Percentiles rank a stretch among this genome's conserved stretches.
Evolutionary conservation across 768 basidiomycete species (phyloP).

Genomic region (Hericium alpestre): DNA sequence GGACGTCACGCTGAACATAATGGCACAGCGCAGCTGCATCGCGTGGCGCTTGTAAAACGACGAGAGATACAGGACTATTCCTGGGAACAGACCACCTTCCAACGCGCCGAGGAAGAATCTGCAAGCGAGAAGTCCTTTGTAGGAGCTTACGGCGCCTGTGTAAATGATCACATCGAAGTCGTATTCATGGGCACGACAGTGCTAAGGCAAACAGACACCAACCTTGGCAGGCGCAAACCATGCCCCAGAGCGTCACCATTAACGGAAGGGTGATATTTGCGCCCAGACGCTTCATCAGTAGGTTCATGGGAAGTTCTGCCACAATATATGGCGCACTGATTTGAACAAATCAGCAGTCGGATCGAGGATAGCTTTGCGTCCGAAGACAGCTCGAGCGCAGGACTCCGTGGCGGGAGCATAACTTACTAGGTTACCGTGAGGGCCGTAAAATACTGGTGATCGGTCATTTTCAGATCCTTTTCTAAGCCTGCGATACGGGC

Average conservation of each 20-base stretch:
- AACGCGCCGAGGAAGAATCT: slow-evolving; percentile 41
- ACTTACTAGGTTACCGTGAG: slow-evolving; percentile 11
- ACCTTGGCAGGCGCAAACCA: slow-evolving; percentile 57
- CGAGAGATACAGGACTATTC: slow-evolving; percentile 18
- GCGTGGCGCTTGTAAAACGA: slow-evolving; percentile 19
- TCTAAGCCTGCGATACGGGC: slow-evolving; percentile 24
- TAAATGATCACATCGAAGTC: neutral
- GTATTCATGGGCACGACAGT: neutral
- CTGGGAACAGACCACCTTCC: slow-evolving; percentile 48
- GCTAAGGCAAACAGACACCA: neutral
- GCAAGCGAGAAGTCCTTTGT: slow-evolving; percentile 41
- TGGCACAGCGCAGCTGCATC: slow-evolving; percentile 24
- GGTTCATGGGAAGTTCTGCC: slow-evolving; percentile 18
- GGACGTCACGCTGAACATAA: slow-evolving; percentile 35
- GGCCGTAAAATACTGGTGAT: slow-evolving; percentile 17
- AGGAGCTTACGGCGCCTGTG: slow-evolving; percentile 35
- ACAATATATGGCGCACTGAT: slow-evolving; percentile 19
- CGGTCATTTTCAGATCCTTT: slow-evolving; percentile 19
- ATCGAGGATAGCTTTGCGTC: neutral
- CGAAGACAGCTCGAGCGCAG: slow-evolving; percentile 1
- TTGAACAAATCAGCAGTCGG: slow-evolving; percentile 7
- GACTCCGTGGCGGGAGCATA: neutral
- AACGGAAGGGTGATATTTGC: slow-evolving; percentile 53
- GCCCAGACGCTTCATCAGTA: slow-evolving; percentile 30
- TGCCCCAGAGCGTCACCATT: slow-evolving; percentile 59